Evolutionary conservation across 352 stramenopile genomes (phyloP), one percentile per base, ranked within the genome.

Genomic region (Thalassiosira gravida): DNA sequence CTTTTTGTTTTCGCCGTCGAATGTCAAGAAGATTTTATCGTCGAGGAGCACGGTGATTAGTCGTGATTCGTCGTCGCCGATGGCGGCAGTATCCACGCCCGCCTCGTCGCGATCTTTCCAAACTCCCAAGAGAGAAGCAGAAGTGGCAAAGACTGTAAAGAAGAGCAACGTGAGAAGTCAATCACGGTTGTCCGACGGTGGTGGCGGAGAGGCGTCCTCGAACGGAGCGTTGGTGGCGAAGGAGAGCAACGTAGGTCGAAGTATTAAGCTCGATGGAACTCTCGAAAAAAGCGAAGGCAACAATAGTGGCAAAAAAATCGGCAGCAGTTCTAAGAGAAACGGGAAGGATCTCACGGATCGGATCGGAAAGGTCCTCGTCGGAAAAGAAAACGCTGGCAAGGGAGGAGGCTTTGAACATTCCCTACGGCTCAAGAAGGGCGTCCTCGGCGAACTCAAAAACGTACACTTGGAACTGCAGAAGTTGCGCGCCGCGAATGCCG

Each of bases 1-100:
- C 20, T 62, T 39, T 18, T 22, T 74, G 8, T 85, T 85, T 59
- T 85, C 77, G 30, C 77, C 77, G 18, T 85, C 77, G 39, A 85
- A 85, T 61, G 70, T 85, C 2, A 79, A 75, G 24, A 79, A 57
- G 30, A 65, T 84, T n/a, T 64, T 50, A 2, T 22, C 42, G 18
- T 25, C 18, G 25, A 32, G 27, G 13, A 61, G 22, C 18, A 39
- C 18, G 42, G 3, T 1, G 42, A 27, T 13, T 1, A 35, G 52
- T 42, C 18, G 20, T 49, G 22, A 50, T 52, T 11, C 30, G 7
- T 35, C 29, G 11, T 37, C 56, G 44, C 32, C 7, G 14, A 30
- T 7, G 20, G 49, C 20, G 18, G 44, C 46, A 35, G 59, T 46
- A 35, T 68, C 14, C 46, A 59, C 27, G 25, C 30, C 42, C 6